phyloP scores from a whole-genome alignment of 139 green algal genomes.

The Zygnema cylindricum region DNA sequence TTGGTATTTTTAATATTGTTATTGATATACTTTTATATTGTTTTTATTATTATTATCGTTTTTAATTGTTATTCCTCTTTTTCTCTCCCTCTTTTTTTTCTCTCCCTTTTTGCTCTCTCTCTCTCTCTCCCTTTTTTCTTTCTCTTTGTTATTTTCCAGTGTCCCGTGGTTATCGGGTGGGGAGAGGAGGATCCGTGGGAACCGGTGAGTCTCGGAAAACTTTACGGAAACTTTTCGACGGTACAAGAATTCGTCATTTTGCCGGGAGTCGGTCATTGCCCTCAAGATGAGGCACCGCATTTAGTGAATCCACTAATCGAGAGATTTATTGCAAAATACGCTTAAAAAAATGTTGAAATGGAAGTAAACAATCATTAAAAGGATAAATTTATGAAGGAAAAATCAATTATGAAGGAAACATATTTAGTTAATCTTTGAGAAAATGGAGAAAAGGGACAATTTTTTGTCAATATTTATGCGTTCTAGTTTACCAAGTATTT shows the following conservation, averaged over 20 bases:
- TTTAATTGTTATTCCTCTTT: not conserved
- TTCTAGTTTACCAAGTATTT: too few relatives aligned
- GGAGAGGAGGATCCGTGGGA: constrained; percentile 88
- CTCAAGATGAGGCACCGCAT: constrained; percentile 81
- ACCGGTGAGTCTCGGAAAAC: constrained; percentile 72
- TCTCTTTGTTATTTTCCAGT: too few relatives aligned
- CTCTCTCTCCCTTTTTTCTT: not conserved
- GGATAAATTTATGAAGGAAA: not conserved
- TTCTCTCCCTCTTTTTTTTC: not conserved
- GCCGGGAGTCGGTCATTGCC: constrained; percentile 87
- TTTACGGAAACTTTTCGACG: constrained; percentile 36
- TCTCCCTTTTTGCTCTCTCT: not conserved
- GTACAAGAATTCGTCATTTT: constrained; percentile 86
- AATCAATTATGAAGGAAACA: not conserved
- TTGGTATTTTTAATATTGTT: too few relatives aligned
- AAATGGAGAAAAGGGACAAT: not conserved
- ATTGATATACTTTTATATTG: not conserved
- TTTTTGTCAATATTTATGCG: not conserved
- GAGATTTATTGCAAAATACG: constrained; percentile 71
- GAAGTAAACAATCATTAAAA: not conserved
- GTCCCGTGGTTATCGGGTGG: constrained; percentile 89
- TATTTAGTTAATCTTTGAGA: not conserved
- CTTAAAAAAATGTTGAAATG: not conserved
- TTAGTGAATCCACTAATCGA: constrained; percentile 90
- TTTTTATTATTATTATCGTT: not conserved